Base-by-base conservation (phyloP, 208 protist genomes). In the Borovskyia barvae region DNA sequence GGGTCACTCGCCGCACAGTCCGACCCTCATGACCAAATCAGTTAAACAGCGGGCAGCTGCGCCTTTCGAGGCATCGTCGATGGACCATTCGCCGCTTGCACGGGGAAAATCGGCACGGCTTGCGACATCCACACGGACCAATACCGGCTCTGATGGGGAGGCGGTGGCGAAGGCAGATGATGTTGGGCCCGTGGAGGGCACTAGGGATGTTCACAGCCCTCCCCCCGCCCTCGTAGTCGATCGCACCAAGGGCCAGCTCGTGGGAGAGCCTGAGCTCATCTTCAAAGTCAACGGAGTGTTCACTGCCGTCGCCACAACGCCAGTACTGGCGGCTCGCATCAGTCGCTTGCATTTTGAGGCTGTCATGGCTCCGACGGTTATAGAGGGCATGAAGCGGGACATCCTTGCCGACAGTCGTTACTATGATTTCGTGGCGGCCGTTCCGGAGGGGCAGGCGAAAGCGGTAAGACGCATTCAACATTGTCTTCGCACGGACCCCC, bases 301-400 rank as follows among this genome's bases (percentile, higher is more conserved):
- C 35, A 75, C 61, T 14, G 77, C 68, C 0, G 65, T 73, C 5
- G 75, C 77, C 12, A 63, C 50, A n/a, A 71, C 79, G 19, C 25
- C 62, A 6, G 56, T 87, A 51, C 74, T 76, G 66, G 78, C 70
- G 14, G 84, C 77, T 9, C 67, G 77, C 35, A 75, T 91, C 56
- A 82, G 66, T 45, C 76, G 80, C 11, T 66, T 87, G 32, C 73
- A 91, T 36, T 77, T 91, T 36, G 77, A 91, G 53, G 72, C 70
- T 2, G 80, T 87, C 58, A 81, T 81, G 45, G 61, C 25, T 7
- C 59, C 65, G 25, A 9, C 39, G 30, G 53, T 66, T 6, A 41
- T 85, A 9, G 72, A 91, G 41, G 59, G 62, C 9, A 51, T 86
- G 53, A 85, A 86, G 62, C 68, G 63, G 41, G 67, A 43, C 65